A percentile compares a stretch with the other conserved stretches of the same genome.
These are phyloP conservation scores for Thermomucor indicae-seudaticae DNA, from an alignment of 371 early-diverging fungal genomes.

Conservation along the genomic window DNA sequence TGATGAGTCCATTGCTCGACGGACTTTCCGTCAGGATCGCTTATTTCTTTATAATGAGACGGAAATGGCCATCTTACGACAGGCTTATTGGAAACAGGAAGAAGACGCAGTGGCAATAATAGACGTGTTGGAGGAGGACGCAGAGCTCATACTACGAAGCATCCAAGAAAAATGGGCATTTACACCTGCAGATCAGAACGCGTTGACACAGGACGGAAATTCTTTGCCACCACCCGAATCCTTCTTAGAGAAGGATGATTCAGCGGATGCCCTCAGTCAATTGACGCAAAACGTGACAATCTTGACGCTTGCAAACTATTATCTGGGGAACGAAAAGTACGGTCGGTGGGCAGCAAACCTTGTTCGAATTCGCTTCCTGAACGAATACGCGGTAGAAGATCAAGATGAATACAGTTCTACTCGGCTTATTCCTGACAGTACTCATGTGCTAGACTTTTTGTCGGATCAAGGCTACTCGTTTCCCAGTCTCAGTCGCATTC, in stretches of 20 bases:
- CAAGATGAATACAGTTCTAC: conserved; percentile 46
- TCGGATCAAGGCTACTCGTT: conserved; percentile 66
- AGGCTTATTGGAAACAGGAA: conserved; percentile 58
- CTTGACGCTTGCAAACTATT: conserved; percentile 57
- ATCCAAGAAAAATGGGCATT: conserved; percentile 16
- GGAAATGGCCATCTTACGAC: conserved; percentile 45
- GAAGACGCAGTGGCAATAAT: conserved; percentile 35
- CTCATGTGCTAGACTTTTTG: conserved; percentile 50
- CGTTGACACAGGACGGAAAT: conserved; percentile 2
- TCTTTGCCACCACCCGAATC: background rate
- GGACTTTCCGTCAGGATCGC: conserved; percentile 48
- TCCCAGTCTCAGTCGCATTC: conserved; percentile 53
- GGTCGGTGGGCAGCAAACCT: conserved; percentile 60
- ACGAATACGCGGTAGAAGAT: conserved; percentile 51
- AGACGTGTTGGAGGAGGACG: conserved; percentile 32
- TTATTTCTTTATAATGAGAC: conserved; percentile 57
- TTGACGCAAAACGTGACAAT: conserved; percentile 59
- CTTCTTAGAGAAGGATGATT: conserved; percentile 2
- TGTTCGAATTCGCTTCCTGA: conserved; percentile 54
- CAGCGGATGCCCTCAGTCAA: conserved; percentile 19
- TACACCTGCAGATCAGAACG: no score
- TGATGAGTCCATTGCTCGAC: conserved; percentile 62
- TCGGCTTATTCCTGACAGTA: conserved; percentile 47
- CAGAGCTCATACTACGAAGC: conserved; percentile 33
- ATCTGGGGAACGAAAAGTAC: conserved; percentile 53